A percentile compares a stretch with the other conserved stretches of the same genome.
Conservation (phyloP, 441 rosid genomes). For the Pelargonium fulgidum region DNA sequence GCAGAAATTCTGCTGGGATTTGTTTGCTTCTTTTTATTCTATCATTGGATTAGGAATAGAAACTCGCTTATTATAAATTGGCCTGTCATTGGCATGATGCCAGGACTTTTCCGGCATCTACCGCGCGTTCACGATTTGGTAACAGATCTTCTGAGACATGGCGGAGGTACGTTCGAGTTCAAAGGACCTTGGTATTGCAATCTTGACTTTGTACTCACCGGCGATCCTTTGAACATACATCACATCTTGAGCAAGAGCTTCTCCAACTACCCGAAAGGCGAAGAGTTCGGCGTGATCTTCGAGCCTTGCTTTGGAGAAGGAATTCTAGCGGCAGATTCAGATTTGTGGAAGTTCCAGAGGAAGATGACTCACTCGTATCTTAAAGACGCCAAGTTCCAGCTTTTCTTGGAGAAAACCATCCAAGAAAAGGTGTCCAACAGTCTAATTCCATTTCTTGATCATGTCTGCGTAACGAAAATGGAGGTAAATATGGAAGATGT, state of each 20-base stretch:
- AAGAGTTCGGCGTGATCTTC: conserved; percentile 5
- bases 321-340: conserved; percentile 35
- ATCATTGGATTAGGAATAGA: neutral
- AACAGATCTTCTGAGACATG: neutral
- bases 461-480: neutral
- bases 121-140: conserved; percentile 13
- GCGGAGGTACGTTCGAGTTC: conserved; percentile 9
- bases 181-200: conserved; percentile 15
- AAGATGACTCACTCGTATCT: too few species aligned
- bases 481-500: neutral
- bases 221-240: conserved; percentile 14
- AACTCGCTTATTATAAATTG: conserved; percentile 11
- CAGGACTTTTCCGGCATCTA: neutral
- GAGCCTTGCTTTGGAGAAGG: conserved; percentile 29
- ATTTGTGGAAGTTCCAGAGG: conserved; percentile 25
- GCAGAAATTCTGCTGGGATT: neutral
- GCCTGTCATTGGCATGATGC: conserved; percentile 19
- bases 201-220: conserved; percentile 5
- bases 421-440: conserved; percentile 9
- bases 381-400: too few species aligned
- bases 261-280: conserved; percentile 16
- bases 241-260: conserved; percentile 17
- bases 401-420: neutral
- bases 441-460: conserved; percentile 1
- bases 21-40: conserved; percentile 8